Evolutionary conservation across 176 grass and related monocot genomes (phyloP), one percentile per base, ranked within the genome.

Genomic region (Lolium multiflorum): DNA sequence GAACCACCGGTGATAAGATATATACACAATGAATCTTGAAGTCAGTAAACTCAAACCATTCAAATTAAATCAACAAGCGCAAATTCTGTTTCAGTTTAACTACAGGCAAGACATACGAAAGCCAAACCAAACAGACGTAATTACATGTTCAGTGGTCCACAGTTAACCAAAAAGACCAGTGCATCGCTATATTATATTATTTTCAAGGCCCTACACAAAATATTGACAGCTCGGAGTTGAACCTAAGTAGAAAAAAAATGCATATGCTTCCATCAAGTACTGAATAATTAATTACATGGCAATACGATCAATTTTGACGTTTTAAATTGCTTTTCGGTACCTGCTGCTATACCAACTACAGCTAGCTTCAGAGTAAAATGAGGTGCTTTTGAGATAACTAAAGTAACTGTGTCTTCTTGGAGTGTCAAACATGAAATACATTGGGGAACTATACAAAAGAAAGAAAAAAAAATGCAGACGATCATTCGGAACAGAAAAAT

Each of bases 401-500:
- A 4, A 56, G n/a, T 31, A 82, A 88, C 24, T 60, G 58, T 7
- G 68, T 22, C 24, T 72, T 60, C 52, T 80, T 61, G 11, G 43
- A 81, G 12, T 74, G 18, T 81, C 31, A 47, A 68, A 58, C 55
- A 62, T 49, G 61, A 49, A 80, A 82, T 22, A 75, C 4, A 8
- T 57, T 66, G 10, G 15, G 9, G 22, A 21, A 6, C 21, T 76
- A 37, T 60, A 74, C 11, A 73, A 67, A 82, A 76, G n/a, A 76
- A 77, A 6, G n/a, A 76, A 77, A 4, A 41, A 88, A 38, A 15
- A 38, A 58, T n/a, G 28, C 35, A 20, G 16, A 61, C 39, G 10
- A 71, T 78, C 59, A 28, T 78, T 70, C 13, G 25, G 43, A 83
- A 83, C 62, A 60, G n/a, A 88, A 69, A 38, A 79, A 64, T 72